Conservation (phyloP, 208 protist genomes). For the Leishmania turanica region DNA sequence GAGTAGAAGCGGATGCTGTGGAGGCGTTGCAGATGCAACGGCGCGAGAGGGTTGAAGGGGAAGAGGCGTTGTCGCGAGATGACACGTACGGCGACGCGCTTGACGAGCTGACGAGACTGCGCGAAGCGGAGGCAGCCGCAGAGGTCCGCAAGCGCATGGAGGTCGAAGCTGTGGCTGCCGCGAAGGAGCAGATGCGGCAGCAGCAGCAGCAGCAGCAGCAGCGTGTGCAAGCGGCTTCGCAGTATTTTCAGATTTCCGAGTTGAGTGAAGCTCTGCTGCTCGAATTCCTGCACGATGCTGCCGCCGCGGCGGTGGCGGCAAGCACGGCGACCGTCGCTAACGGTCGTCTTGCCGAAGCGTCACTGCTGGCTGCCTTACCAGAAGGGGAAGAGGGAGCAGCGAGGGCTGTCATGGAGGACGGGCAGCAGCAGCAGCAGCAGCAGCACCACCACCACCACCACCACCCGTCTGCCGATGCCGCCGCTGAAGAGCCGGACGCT, state of each 20-base stretch:
- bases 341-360: background rate
- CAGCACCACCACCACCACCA: background rate
- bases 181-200: background rate
- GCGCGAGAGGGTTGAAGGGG: background rate
- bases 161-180: background rate
- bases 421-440: background rate
- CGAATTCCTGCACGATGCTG: slow-evolving; percentile 3
- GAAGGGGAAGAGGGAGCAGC: background rate
- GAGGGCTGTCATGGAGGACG: background rate
- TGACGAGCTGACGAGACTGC: background rate
- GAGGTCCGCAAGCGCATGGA: background rate
- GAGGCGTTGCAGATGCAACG: background rate
- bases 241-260: background rate
- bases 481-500: background rate
- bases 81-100: background rate
- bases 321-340: background rate
- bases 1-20: background rate
- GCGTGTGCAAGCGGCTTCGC: background rate
- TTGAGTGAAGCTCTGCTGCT: slow-evolving; percentile 5
- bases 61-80: background rate
- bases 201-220: slow-evolving; percentile 1
- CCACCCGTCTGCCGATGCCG: background rate
- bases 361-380: background rate
- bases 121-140: background rate
- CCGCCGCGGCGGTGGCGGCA: background rate